Base-by-base conservation (phyloP, 2,329 filamentous ascomycete genomes). In the Sordariomycetes sp. region DNA sequence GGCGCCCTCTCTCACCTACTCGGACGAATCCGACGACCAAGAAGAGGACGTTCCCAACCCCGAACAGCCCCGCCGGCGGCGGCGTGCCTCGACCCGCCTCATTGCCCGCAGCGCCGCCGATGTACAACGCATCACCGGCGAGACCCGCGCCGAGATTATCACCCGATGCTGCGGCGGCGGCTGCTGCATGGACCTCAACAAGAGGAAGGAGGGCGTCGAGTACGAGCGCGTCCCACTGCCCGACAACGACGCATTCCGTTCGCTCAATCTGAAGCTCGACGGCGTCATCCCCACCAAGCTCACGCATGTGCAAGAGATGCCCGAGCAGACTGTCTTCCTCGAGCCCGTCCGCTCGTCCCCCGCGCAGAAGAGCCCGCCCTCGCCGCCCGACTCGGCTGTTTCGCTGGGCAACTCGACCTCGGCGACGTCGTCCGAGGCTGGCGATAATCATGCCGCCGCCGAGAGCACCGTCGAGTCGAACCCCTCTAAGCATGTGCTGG, bases 181-280 rank as follows among this genome's bases (percentile, higher is more conserved):
- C 59, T 86, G 83, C 70, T 86, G 82, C 65, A 76, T 85, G 70
- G 78, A 77, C 54, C 72, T 71, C 54, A 69, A 70, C 55, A 73
- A 74, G 62, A 70, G 75, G 62, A 74, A 72, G 55, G 69, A 75
- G 2, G 74, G 73, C 35, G 61, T 82, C 53, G 72, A 79, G 48
- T 82, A 78, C 59, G 82, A 85, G 65, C 68, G 67, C 7, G 70
- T 86, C 22, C 65, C 74, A 18, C 67, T 83, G 2, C 92, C 93
- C 1, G 85, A 94, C 70, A 97, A 96, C 66, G 81, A 87, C 60
- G 94, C 94, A 18, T 99, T 89, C 74, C 80, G 83, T 59, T 89
- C 87, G 60, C 79, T 99, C 54, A 79, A 85, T 57, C 79, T 97
- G 64, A 88, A 87, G 65, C 79, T 97, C 60, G 84, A 85, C 59